These are phyloP conservation scores for Aspergillus bombycis DNA, from an alignment of 2,329 filamentous ascomycete genomes.

Conservation along the genomic window DNA sequence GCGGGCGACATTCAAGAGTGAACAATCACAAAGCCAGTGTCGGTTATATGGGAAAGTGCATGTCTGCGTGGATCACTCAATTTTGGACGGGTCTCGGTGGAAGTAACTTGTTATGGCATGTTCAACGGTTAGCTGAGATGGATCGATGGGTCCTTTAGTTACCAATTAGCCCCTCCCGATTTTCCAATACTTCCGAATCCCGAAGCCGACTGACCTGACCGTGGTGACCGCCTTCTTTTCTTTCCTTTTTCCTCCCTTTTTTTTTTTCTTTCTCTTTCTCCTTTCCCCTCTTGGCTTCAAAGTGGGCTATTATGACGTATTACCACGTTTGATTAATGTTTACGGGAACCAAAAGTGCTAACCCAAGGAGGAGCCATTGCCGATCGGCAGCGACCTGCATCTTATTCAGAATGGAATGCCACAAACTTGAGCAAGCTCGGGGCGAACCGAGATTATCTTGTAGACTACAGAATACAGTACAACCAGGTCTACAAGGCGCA, in stretches of 20 bases:
- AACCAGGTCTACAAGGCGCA: background rate
- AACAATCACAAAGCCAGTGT: no score
- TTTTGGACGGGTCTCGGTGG: background rate
- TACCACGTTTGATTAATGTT: background rate
- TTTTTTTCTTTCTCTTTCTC: background rate
- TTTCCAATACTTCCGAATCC: background rate
- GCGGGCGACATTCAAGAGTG: background rate
- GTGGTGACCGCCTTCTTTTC: background rate
- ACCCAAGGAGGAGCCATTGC: background rate
- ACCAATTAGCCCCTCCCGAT: background rate
- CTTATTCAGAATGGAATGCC: background rate
- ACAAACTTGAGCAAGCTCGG: background rate
- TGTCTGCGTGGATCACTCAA: background rate
- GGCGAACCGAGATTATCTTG: background rate
- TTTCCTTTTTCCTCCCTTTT: background rate
- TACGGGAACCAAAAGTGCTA: background rate
- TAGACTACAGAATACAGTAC: no score
- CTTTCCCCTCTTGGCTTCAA: background rate
- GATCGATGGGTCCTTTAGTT: background rate
- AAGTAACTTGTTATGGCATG: background rate
- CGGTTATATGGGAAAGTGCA: no score
- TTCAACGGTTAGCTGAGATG: background rate
- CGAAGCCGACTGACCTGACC: background rate
- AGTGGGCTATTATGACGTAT: background rate
- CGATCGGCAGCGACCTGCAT: background rate